These are phyloP conservation scores for Wallacemonas collosoma DNA, from an alignment of 208 protist species.

Conservation along the genomic window DNA sequence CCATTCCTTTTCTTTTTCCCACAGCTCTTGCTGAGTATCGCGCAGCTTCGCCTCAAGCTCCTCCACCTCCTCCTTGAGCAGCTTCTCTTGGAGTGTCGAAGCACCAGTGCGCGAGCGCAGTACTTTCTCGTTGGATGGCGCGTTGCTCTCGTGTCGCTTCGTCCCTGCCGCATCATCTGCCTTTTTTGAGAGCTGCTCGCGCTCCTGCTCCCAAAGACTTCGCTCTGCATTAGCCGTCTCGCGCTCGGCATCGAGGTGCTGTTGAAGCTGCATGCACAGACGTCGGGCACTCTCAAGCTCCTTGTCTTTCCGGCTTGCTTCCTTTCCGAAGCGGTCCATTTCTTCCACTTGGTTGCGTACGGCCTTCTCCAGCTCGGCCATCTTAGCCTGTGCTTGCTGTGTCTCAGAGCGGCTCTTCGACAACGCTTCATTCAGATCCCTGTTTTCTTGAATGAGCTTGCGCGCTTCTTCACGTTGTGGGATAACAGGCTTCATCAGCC, in stretches of 20 bases:
- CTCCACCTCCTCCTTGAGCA: conserved; percentile 74
- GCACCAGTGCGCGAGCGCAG: background rate
- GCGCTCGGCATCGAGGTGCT: conserved; percentile 34
- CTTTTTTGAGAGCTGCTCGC: conserved; percentile 31
- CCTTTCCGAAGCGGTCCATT: conserved; percentile 24
- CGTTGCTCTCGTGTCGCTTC: background rate
- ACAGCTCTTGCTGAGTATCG: conserved; percentile 47
- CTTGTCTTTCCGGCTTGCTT: conserved; percentile 12
- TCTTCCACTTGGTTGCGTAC: conserved; percentile 20
- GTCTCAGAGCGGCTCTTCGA: conserved; percentile 13
- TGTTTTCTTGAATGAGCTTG: conserved; percentile 69
- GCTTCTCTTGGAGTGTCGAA: conserved; percentile 40
- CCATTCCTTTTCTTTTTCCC: conserved; percentile 75
- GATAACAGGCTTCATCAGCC: conserved; percentile 1
- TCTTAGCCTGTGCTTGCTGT: conserved; percentile 1
- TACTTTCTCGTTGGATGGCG: background rate
- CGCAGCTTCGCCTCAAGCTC: conserved; percentile 74
- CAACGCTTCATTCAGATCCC: conserved; percentile 30
- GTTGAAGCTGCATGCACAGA: conserved; percentile 42
- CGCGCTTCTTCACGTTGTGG: conserved; percentile 38
- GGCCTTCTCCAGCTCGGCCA: conserved; percentile 9
- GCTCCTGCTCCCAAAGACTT: conserved; percentile 64
- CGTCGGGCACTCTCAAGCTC: conserved; percentile 43
- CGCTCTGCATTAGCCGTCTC: conserved; percentile 38
- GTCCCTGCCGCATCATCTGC: conserved; percentile 21